A percentile compares a stretch with the other conserved stretches of the same genome.
These are phyloP conservation scores for Penicillium dipodomyicola DNA, from an alignment of 495 filamentous ascomycete species.

Conservation along the genomic window DNA sequence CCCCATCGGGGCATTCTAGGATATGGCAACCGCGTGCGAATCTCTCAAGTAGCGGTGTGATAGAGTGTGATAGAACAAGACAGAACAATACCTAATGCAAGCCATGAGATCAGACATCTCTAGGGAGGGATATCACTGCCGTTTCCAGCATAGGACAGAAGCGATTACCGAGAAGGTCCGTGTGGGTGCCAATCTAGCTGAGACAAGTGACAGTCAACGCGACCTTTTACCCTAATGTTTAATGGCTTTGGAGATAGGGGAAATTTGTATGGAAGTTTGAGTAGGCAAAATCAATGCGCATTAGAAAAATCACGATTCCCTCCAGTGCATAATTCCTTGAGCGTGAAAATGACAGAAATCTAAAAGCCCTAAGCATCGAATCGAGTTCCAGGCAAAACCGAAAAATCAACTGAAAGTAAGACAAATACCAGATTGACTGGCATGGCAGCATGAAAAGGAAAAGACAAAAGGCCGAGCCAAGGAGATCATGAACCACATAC, in stretches of 20 bases:
- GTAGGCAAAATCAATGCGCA: background rate
- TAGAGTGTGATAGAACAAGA: background rate
- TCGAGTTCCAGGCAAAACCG: background rate
- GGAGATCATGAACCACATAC: background rate
- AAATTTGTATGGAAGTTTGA: background rate
- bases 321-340: slow-evolving; percentile 1
- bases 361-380: slow-evolving; percentile 1
- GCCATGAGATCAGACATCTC: background rate
- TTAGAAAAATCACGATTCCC: slow-evolving; percentile 6
- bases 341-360: slow-evolving; percentile 1
- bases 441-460: background rate
- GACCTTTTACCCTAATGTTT: background rate
- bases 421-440: background rate
- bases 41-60: slow-evolving; percentile 3
- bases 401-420: background rate
- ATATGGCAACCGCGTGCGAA: too few relatives aligned
- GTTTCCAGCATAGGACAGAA: background rate
- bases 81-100: background rate
- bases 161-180: background rate
- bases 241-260: background rate
- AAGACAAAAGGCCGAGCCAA: background rate
- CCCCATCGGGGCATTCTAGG: background rate
- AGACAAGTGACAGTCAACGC: background rate
- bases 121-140: background rate
- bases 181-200: background rate